Evolutionary conservation across 441 rosid genomes (phyloP).

Genomic region (Euphorbia schlechtendalii): DNA sequence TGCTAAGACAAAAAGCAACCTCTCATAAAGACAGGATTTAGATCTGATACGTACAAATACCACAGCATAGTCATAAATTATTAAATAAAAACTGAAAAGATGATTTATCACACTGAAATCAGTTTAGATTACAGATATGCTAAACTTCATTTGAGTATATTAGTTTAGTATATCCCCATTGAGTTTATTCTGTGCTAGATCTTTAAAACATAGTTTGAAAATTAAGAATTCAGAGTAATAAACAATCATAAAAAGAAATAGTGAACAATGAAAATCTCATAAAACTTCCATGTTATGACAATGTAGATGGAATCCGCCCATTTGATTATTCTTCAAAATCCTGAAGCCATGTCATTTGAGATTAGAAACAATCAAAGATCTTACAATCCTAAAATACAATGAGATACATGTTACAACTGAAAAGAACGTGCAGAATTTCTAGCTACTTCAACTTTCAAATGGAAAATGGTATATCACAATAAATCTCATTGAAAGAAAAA

Average conservation of each 20-base stretch:
- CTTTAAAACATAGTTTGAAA: slow-evolving; percentile 37
- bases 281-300: slow-evolving; percentile 74
- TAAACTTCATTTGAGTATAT: slow-evolving; percentile 93
- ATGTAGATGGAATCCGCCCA: slow-evolving; percentile 82
- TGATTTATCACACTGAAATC: background rate
- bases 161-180: slow-evolving; percentile 92
- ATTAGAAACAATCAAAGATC: background rate
- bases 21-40: background rate
- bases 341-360: slow-evolving; percentile 26
- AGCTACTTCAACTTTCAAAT: slow-evolving; percentile 78
- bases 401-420: background rate
- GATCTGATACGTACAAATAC: slow-evolving; percentile 75
- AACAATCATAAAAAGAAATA: background rate
- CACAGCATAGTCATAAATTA: slow-evolving; percentile 63
- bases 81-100: background rate
- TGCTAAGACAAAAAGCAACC: background rate
- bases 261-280: slow-evolving; percentile 35
- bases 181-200: slow-evolving; percentile 79
- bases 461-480: slow-evolving; percentile 84
- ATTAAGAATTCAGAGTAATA: background rate
- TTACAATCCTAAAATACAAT: background rate
- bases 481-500: slow-evolving; percentile 63
- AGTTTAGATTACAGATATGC: slow-evolving; percentile 66
- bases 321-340: slow-evolving; percentile 72
- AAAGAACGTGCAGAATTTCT: slow-evolving; percentile 56